Evolutionary conservation across 169 alveolate genomes (phyloP).

Genomic region (Plasmodium knowlesi): DNA sequence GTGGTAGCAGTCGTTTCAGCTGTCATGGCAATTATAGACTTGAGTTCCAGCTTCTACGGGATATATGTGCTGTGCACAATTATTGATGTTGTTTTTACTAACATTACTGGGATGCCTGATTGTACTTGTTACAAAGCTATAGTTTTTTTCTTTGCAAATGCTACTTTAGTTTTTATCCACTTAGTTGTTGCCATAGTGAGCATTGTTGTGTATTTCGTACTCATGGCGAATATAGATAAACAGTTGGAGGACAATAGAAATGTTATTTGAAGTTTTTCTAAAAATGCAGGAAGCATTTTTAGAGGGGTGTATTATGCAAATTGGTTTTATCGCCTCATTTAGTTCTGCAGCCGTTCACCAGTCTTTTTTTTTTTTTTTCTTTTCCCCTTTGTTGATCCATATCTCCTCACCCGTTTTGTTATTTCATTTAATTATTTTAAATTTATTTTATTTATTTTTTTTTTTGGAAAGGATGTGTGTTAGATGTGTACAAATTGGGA

Average conservation of each 20-base stretch:
- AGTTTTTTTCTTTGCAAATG: constrained; percentile 78
- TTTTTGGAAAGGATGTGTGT: neutral
- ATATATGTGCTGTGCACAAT: constrained; percentile 59
- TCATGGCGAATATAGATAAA: constrained; percentile 75
- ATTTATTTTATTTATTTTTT: neutral
- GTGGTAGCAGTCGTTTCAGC: constrained; percentile 77
- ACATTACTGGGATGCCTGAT: constrained; percentile 25
- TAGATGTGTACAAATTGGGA: neutral
- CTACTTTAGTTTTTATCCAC: constrained; percentile 77
- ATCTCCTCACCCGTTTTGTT: neutral
- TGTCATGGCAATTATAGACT: constrained; percentile 80
- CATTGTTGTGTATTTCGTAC: constrained; percentile 58
- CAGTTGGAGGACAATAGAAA: constrained; percentile 78
- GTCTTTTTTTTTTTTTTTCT: neutral
- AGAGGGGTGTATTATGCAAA: neutral
- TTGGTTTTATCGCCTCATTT: neutral
- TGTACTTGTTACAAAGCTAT: constrained; percentile 64
- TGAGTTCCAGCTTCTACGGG: constrained; percentile 72
- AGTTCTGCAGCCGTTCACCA: neutral
- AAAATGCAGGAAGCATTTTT: neutral
- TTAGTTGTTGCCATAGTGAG: constrained; percentile 77
- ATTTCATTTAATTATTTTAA: neutral
- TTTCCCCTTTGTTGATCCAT: neutral
- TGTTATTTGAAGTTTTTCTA: constrained; percentile 23
- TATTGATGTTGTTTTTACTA: constrained; percentile 27